These are phyloP conservation scores for Cichorium intybus DNA, from an alignment of 140 eudicot genomes.

Conservation along the genomic window DNA sequence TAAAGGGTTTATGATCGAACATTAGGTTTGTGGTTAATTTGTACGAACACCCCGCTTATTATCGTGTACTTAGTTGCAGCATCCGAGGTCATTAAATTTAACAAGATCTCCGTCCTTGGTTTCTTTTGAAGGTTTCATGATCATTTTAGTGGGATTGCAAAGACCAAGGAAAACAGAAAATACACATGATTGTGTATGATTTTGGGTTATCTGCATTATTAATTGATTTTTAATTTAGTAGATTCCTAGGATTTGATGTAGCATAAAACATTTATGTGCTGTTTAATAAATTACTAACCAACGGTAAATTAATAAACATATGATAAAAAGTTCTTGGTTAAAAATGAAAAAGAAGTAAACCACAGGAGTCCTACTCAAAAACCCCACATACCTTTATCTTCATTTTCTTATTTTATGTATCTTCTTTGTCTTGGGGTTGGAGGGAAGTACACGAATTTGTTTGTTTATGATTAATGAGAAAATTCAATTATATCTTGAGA, in stretches of 20 bases:
- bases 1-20: neutral
- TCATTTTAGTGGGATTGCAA: neutral
- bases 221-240: neutral
- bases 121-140: neutral
- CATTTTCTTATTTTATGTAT: conserved; percentile 16
- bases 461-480: conserved; percentile 2
- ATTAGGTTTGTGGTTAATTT: neutral
- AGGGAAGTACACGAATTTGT: conserved; percentile 25
- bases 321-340: neutral
- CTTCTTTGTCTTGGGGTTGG: conserved; percentile 13
- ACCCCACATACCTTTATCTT: conserved; percentile 22
- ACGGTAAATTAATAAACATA: neutral
- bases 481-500: conserved; percentile 2
- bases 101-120: neutral
- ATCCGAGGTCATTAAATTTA: neutral
- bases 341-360: neutral
- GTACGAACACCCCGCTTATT: neutral
- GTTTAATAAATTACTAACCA: neutral
- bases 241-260: neutral
- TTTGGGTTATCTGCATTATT: neutral
- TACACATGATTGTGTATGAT: neutral
- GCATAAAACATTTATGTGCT: neutral
- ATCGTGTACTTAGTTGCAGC: neutral
- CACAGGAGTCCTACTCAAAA: conserved; percentile 1
- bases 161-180: neutral